These are phyloP conservation scores for Sindora glabra DNA, from an alignment of 306 rosid species.

Conservation along the genomic window DNA sequence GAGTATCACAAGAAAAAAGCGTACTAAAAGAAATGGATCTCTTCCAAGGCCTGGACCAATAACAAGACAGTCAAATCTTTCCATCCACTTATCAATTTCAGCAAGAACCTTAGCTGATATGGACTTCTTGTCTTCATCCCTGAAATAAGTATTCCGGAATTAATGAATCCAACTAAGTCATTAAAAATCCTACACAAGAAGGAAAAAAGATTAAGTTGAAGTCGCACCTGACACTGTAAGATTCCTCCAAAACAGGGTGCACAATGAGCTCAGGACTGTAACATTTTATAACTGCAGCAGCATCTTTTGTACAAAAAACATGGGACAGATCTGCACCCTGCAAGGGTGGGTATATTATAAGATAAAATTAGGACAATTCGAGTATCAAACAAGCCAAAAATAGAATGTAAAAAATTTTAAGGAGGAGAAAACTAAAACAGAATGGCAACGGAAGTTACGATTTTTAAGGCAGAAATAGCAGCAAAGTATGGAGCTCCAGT, in stretches of 20 bases:
- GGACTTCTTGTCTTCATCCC: conserved; percentile 61
- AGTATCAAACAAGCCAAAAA: too few species aligned
- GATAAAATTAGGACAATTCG: not conserved
- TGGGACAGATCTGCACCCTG: conserved; percentile 96
- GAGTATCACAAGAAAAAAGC: conserved; percentile 20
- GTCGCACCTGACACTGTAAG: conserved; percentile 57
- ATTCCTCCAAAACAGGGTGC: conserved; percentile 83
- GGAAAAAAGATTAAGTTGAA: conserved; percentile 3
- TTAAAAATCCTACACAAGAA: not conserved
- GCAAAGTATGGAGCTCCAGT: conserved; percentile 98
- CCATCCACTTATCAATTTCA: conserved; percentile 80
- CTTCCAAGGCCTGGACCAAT: conserved; percentile 98
- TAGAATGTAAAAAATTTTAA: not conserved
- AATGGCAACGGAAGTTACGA: conserved; percentile 42
- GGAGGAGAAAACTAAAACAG: not conserved
- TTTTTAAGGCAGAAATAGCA: conserved; percentile 85
- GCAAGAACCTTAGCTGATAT: conserved; percentile 51
- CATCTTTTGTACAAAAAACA: conserved; percentile 90
- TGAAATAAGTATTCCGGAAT: conserved; percentile 19
- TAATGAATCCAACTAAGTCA: conserved; percentile 7
- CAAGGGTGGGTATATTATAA: not conserved
- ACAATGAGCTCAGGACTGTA: conserved; percentile 91
- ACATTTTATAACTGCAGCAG: conserved; percentile 79
- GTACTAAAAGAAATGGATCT: conserved; percentile 79
- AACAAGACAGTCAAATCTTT: conserved; percentile 85